Evolutionary conservation across 768 basidiomycete species (phyloP), one percentile per base, ranked within the genome.

Genomic region (Lactarius sp.): DNA sequence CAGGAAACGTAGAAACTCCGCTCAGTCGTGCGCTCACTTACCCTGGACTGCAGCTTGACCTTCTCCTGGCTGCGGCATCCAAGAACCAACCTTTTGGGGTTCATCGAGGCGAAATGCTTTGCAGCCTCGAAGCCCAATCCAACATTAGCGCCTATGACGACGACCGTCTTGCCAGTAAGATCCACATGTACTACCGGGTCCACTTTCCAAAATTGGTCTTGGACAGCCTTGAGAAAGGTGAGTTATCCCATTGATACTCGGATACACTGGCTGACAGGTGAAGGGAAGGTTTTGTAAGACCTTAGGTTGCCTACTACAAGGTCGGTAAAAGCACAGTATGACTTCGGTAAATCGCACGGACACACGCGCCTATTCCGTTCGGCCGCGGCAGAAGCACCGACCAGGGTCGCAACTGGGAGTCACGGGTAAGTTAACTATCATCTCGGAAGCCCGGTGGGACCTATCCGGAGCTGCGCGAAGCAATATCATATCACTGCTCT

Each of bases 71-170:
- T 63, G 42, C 67, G 60, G 16, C 65, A 66, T 13, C 50, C 65
- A 5, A 68, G 65, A 51, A 68, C 50, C 39, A 68, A 27, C 33
- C 60, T 44, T 33, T 52, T 56, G 33, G 67, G 67, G 10, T 62
- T 46, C 67, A 68, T 68, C 20, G 58, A 59, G 13, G 64, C 64
- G 49, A 65, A 65, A 44, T 65, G 67, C 27, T 66, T 68, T 20
- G 65, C 46, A 7, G 65, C 61, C 54, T 68, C 67, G 37, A 62
- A 63, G 20, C 67, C 65, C 22, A 68, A 22, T 34, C 67, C 67
- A 8, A 56, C 64, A 39, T 66, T 68, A n/a, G 67, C 67, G 2
- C 67, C 64, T 2, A 68, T 52, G n/a, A 68, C 54, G 47, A 68
- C 44, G n/a, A 68, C 61, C 3, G 67, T 68, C 59, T 68, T 66